Evolutionary conservation across 495 filamentous ascomycete species (phyloP), one percentile per base, ranked within the genome.

Genomic region (Penicillium coffeae): DNA sequence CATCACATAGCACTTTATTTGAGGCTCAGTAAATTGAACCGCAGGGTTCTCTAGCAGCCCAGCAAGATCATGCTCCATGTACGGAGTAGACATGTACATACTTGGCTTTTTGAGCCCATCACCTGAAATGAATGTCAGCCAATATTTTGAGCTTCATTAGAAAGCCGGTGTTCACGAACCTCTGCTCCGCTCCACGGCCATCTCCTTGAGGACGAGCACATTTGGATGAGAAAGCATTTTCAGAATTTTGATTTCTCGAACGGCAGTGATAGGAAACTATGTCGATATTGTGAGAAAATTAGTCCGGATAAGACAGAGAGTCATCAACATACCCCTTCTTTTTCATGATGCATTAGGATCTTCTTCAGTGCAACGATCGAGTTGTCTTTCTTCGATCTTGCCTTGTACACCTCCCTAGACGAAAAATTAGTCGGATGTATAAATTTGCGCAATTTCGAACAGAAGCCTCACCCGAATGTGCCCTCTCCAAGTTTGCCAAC

Each of bases 1-100:
- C 40, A 92, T 70, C 83, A 99, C 81, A 63, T 99, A 99, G 69
- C 93, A 97, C 66, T 99, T 99, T 60, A 96, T 95, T 64, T 97
- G 90, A 5, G 87, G 80, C 59, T 90, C 83, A 8, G 83, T 87
- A 51, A 99, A 89, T 12, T 80, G 79, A 44, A 97, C 91, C 4
- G 81, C 78, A 21, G 92, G 91, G 55, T 99, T 99, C 62, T 96
- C 93, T 51, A 99, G 80, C 12, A 99, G 80, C 45, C 93, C 93
- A 14, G 92, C 95, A 5, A 99, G 77, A 63, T 99, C 93, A 63
- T 99, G 93, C 58, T 97, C 93, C 92, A 97, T 96, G 63, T 97
- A 99, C 25, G 91, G 92, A 19, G 85, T 95, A 42, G 96, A 93
- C 93, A 99, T 99, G 64, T 96, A 97, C 77, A 97, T 87, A 63